Percentiles rank a stretch among this genome's conserved stretches.
Evolutionary conservation across 2,329 filamentous ascomycete species (phyloP).

Genomic region (Arthrobotrys sinensis): DNA sequence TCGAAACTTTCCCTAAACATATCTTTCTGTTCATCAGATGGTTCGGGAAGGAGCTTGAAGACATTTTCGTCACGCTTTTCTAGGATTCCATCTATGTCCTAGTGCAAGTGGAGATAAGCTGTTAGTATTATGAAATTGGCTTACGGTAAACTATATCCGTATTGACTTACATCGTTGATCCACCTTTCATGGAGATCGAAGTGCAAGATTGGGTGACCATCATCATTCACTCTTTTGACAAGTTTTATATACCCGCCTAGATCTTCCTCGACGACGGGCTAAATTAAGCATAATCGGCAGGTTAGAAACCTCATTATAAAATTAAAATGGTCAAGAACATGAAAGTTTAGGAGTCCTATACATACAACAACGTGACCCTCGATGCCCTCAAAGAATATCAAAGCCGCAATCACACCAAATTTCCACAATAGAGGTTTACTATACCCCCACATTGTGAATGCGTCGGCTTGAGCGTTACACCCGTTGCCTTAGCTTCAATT

Average conservation of each 20-base stretch:
- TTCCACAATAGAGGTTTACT: conserved; percentile 1
- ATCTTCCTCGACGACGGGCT: background rate
- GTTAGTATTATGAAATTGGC: background rate
- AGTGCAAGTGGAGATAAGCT: background rate
- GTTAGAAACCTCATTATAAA: background rate
- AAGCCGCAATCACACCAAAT: background rate
- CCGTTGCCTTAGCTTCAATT: too few relatives aligned
- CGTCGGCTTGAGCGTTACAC: background rate
- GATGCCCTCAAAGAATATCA: background rate
- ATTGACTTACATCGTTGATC: background rate
- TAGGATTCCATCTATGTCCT: background rate
- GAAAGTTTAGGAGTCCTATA: background rate
- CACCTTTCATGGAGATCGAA: conserved; percentile 12
- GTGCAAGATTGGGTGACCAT: background rate
- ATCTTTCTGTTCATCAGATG: conserved; percentile 9
- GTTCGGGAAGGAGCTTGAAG: conserved; percentile 4
- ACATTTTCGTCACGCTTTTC: conserved; percentile 16
- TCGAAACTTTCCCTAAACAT: conserved; percentile 18
- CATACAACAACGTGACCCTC: conserved; percentile 30
- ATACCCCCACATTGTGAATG: background rate
- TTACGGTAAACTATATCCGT: background rate
- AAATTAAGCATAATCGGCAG: background rate
- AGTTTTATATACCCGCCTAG: conserved; percentile 4
- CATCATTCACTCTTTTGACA: conserved; percentile 11
- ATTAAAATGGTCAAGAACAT: background rate